phyloP scores from a whole-genome alignment of 768 basidiomycete species.

The Podaxis mareebaensis region DNA sequence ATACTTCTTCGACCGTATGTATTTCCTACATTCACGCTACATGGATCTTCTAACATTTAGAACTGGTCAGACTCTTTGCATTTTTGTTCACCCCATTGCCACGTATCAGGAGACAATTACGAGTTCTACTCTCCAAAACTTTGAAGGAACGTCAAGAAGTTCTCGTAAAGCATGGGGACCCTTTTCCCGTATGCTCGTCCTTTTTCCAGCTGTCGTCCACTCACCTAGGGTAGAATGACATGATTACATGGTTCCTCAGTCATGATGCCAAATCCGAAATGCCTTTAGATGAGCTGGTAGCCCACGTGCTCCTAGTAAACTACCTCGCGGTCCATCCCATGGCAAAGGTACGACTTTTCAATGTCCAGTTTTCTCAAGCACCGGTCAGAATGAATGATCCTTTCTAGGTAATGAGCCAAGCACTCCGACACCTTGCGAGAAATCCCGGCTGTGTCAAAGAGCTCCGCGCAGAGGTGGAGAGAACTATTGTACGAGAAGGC shows the following conservation, averaged over 20 bases:
- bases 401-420: conserved; percentile 32
- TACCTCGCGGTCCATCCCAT: conserved; percentile 18
- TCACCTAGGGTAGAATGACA: conserved; percentile 4
- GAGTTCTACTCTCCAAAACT: background rate
- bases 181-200: background rate
- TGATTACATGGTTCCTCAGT: conserved; percentile 12
- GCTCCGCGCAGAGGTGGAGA: conserved; percentile 36
- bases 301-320: conserved; percentile 7
- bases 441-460: conserved; percentile 27
- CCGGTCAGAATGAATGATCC: background rate
- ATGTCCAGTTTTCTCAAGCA: conserved; percentile 18
- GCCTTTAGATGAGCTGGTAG: conserved; percentile 8
- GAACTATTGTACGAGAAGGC: conserved; percentile 25
- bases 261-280: conserved; percentile 9
- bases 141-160: conserved; percentile 1
- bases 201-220: background rate
- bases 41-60: background rate
- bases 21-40: background rate
- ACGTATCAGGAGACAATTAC: conserved; percentile 1
- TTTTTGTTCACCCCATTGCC: conserved; percentile 8
- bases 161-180: background rate
- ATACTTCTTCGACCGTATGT: conserved; percentile 9
- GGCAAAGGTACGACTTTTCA: conserved; percentile 21
- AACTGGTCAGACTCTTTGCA: background rate
- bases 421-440: conserved; percentile 34